Percentiles rank a stretch among this genome's conserved stretches.
Conservation (phyloP, 2,329 filamentous ascomycete genomes). For the Fusarium clavum region DNA sequence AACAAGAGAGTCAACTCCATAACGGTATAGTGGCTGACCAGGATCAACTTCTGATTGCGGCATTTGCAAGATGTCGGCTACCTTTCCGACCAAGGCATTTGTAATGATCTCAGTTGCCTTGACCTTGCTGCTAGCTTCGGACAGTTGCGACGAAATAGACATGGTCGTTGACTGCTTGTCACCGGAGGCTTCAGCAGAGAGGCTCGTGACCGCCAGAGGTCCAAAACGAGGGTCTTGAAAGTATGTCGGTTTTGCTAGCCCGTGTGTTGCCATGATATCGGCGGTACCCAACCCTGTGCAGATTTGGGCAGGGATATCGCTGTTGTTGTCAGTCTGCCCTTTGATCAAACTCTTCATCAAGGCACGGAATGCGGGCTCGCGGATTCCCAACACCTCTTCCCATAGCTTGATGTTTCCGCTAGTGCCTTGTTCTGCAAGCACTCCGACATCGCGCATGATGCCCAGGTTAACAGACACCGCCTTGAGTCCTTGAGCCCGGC, state of each 20-base stretch:
- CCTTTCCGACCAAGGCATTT: not conserved
- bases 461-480: not conserved
- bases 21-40: not conserved
- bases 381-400: not conserved
- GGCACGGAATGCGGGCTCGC: not conserved
- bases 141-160: not conserved
- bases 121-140: not conserved
- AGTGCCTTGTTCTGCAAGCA: not conserved
- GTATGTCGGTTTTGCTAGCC: not conserved
- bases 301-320: not conserved
- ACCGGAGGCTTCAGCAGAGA: not conserved
- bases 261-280: not conserved
- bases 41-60: not conserved
- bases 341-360: not conserved
- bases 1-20: slow-evolving; percentile 4
- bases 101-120: not conserved
- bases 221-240: not conserved
- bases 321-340: not conserved
- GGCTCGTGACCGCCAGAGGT: not conserved
- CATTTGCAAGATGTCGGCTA: not conserved
- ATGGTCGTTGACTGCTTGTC: not conserved
- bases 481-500: not conserved
- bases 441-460: not conserved
- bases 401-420: not conserved
- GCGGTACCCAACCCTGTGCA: not conserved